Conservation (phyloP, 2,329 filamentous ascomycete species). For the Clarireedia hainanense region DNA sequence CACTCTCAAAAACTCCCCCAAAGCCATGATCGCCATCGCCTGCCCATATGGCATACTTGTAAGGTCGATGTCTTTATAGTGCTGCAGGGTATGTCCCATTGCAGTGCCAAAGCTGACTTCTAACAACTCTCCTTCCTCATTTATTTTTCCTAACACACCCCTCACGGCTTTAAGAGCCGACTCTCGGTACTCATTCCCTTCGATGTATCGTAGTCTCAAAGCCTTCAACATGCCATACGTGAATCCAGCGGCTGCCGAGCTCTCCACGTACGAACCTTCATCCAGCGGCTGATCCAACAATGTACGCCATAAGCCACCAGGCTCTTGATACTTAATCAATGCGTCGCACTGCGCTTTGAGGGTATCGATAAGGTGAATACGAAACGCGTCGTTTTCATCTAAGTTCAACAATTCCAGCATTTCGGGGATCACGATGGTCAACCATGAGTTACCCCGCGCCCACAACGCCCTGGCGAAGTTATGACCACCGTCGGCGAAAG, state of each 20-base stretch:
- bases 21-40: constrained; percentile 75
- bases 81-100: constrained; percentile 66
- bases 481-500: constrained; percentile 59
- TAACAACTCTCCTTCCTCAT: constrained; percentile 57
- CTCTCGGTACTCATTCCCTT: constrained; percentile 47
- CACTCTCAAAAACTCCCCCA: constrained; percentile 61
- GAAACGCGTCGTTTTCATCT: constrained; percentile 49
- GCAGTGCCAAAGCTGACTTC: constrained; percentile 73
- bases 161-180: constrained; percentile 58
- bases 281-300: constrained; percentile 58
- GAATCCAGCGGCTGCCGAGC: constrained; percentile 73
- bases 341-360: constrained; percentile 63
- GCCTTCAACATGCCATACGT: constrained; percentile 74
- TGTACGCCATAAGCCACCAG: constrained; percentile 65
- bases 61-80: constrained; percentile 68
- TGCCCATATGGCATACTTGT: constrained; percentile 83
- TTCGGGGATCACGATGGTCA: constrained; percentile 78
- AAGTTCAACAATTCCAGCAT: constrained; percentile 67
- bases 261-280: constrained; percentile 67
- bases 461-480: constrained; percentile 52
- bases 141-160: constrained; percentile 60
- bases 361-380: constrained; percentile 47
- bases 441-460: constrained; percentile 61
- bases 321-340: constrained; percentile 50
- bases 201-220: constrained; percentile 60